Evolutionary conservation across 176 grass and related monocot genomes (phyloP).

Genomic region (Ensete glaucum): DNA sequence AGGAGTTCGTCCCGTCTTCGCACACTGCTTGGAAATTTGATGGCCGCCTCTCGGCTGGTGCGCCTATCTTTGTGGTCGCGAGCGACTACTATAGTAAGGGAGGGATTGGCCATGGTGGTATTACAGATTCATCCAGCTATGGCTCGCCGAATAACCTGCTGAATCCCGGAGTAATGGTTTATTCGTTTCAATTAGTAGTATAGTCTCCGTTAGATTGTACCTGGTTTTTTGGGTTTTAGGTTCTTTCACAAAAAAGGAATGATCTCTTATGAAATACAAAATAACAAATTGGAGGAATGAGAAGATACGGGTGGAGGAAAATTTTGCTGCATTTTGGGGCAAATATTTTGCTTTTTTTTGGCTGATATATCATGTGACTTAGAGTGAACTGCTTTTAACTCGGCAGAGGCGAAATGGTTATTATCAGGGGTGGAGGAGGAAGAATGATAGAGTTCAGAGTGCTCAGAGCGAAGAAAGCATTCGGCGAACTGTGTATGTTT

Average conservation of each 20-base stretch:
- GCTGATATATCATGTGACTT: too few relatives aligned
- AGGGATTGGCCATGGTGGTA: not conserved
- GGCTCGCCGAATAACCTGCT: conserved; percentile 47
- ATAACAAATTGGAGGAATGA: too few relatives aligned
- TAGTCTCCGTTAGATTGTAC: conserved; percentile 2
- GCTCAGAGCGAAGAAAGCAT: conserved; percentile 66
- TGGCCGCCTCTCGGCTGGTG: conserved; percentile 54
- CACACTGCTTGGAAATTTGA: conserved; percentile 23
- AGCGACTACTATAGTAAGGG: not conserved
- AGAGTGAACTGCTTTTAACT: not conserved
- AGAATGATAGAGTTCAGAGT: conserved; percentile 33
- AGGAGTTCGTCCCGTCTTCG: conserved; percentile 77
- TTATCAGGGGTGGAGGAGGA: conserved; percentile 40
- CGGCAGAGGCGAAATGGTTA: conserved; percentile 55
- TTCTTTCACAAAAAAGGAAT: not conserved
- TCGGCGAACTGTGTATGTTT: conserved; percentile 76
- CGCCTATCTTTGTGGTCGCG: conserved; percentile 49
- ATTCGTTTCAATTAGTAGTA: not conserved
- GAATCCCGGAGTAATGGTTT: conserved; percentile 40
- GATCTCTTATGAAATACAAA: too few relatives aligned
- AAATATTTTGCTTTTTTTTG: too few relatives aligned
- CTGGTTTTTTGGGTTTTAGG: not conserved
- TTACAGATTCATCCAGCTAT: conserved; percentile 17
- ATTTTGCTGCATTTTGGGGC: too few relatives aligned
- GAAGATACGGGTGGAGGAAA: too few relatives aligned